phyloP scores from a whole-genome alignment of 2,329 filamentous ascomycete genomes.

The Fusarium sp. region DNA sequence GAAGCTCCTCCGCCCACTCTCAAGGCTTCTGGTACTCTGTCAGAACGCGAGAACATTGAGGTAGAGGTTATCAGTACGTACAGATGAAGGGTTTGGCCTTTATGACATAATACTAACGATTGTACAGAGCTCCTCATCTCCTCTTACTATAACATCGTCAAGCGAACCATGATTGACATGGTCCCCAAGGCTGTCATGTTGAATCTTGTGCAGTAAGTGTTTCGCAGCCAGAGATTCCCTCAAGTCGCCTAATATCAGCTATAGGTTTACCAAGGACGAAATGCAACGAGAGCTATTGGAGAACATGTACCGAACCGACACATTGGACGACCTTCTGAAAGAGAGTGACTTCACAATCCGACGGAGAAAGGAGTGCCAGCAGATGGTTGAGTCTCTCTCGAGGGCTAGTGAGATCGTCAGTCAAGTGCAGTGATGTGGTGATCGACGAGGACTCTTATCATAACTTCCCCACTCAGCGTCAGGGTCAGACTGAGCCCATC shows the following conservation, averaged over 20 bases:
- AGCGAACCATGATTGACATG: conserved; percentile 99
- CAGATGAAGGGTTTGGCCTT: not conserved
- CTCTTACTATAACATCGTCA: conserved; percentile 98
- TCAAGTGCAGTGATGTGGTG: conserved; percentile 67
- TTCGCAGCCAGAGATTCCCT: not conserved
- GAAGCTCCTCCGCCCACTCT: conserved; percentile 91
- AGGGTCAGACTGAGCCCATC: conserved; percentile 15
- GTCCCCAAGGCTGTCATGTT: conserved; percentile 99
- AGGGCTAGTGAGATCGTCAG: conserved; percentile 97
- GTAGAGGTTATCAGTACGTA: conserved; percentile 96
- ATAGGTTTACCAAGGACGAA: conserved; percentile 92
- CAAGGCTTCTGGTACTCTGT: conserved; percentile 92
- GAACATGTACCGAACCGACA: conserved; percentile 94
- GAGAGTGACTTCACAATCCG: conserved; percentile 97
- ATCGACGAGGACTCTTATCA: conserved; percentile 17
- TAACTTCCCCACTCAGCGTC: conserved; percentile 24
- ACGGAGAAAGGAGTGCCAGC: conserved; percentile 96
- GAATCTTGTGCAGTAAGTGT: conserved; percentile 87
- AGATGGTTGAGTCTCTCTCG: conserved; percentile 95
- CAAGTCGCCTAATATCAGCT: conserved; percentile 29
- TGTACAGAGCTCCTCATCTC: conserved; percentile 86
- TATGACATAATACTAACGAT: conserved; percentile 17
- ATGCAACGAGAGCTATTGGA: conserved; percentile 98
- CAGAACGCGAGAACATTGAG: conserved; percentile 93
- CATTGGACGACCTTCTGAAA: conserved; percentile 93